A percentile compares a stretch with the other conserved stretches of the same genome.
Evolutionary conservation across 2,329 filamentous ascomycete species (phyloP).

Genomic region (Elsinoe necatrix): DNA sequence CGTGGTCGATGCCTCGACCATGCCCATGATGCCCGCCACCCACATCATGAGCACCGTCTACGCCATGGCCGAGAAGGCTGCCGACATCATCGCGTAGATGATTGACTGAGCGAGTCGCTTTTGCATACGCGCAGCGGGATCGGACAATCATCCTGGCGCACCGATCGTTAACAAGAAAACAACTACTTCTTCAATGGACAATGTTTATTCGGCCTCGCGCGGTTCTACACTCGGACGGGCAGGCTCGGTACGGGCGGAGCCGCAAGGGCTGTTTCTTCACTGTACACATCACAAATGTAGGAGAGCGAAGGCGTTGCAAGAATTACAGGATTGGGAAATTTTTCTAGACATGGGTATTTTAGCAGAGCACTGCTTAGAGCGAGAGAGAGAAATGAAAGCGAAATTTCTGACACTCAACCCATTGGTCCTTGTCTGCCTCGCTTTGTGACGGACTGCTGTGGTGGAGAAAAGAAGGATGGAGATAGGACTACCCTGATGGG

Average conservation of each 20-base stretch:
- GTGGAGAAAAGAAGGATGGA: neutral
- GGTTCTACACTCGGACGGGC: neutral
- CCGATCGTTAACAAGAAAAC: neutral
- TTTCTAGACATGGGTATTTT: neutral
- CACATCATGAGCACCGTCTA: slow-evolving; percentile 55
- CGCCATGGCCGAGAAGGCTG: slow-evolving; percentile 50
- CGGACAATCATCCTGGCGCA: neutral
- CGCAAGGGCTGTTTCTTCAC: neutral
- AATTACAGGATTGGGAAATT: neutral
- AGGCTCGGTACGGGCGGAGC: neutral
- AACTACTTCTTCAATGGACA: neutral
- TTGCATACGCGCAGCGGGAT: neutral
- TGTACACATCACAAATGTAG: neutral
- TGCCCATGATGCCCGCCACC: slow-evolving; percentile 37
- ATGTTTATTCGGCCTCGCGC: neutral
- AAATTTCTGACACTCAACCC: neutral
- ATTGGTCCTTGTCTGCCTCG: neutral
- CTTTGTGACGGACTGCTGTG: neutral
- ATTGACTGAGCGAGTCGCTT: slow-evolving; percentile 8
- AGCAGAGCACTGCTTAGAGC: neutral
- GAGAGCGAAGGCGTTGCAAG: neutral
- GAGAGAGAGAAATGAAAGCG: neutral
- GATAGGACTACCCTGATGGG: neutral
- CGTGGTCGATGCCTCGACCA: slow-evolving; percentile 25
- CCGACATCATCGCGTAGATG: slow-evolving; percentile 38